Evolutionary conservation across 306 rosid species (phyloP).

Genomic region (Rosa lucieae): DNA sequence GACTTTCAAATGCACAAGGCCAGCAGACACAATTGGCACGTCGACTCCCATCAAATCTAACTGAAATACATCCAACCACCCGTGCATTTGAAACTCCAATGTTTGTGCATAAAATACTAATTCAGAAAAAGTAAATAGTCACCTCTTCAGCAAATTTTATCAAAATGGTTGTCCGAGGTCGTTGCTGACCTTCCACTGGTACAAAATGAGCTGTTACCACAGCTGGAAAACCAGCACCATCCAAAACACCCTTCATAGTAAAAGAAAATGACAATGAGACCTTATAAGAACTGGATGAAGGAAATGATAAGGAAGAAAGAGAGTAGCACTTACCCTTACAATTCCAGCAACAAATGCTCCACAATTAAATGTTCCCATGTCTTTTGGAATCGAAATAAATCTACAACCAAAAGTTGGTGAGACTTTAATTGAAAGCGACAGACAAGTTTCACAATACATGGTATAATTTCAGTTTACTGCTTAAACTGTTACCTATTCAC

Average conservation of each 20-base stretch:
- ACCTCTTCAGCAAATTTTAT: slow-evolving; percentile 95
- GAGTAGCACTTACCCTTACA: slow-evolving; percentile 65
- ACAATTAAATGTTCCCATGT: slow-evolving; percentile 97
- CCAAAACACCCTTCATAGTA: slow-evolving; percentile 78
- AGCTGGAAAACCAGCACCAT: slow-evolving; percentile 94
- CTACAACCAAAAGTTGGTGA: slow-evolving; percentile 39
- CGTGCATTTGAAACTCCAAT: neutral
- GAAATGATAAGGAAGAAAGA: slow-evolving; percentile 6
- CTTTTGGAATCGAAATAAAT: slow-evolving; percentile 95
- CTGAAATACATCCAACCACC: neutral
- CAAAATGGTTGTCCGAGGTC: slow-evolving; percentile 95
- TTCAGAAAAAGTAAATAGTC: slow-evolving; percentile 10
- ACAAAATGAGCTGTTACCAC: slow-evolving; percentile 99
- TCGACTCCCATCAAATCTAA: neutral
- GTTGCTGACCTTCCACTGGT: slow-evolving; percentile 96
- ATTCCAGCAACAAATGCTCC: slow-evolving; percentile 99
- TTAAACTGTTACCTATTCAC: slow-evolving; percentile 71
- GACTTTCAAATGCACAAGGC: neutral
- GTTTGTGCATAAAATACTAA: neutral
- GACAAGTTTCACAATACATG: slow-evolving; percentile 6
- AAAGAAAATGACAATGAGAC: slow-evolving; percentile 28
- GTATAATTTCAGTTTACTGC: neutral
- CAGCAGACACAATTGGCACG: neutral
- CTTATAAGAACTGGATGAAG: slow-evolving; percentile 23
- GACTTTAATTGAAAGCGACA: slow-evolving; percentile 8